Evolutionary conservation across 1,139 yeast genomes (phyloP), one percentile per base, ranked within the genome.

Genomic region (Sugiyamaella novakii): DNA sequence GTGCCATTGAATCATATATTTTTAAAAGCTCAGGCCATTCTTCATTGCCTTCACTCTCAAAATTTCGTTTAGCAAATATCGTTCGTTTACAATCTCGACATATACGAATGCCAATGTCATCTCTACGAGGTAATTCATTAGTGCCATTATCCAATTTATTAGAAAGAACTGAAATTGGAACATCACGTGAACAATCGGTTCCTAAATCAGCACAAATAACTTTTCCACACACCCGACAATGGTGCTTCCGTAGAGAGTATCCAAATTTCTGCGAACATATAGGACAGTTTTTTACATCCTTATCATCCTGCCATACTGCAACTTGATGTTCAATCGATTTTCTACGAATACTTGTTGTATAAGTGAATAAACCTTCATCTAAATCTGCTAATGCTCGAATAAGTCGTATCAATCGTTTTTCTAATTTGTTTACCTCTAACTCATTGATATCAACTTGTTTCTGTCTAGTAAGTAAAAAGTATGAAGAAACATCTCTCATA

Each of bases 191-290:
- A 65, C 98, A 91, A 4, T 74, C 78, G 0, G 76, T 72, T 1
- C 59, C 59, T 0, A 76, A 62, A 59, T 83, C 84, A 33, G 86
- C 95, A 69, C 98, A 91, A 0, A 88, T 89, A 1, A 86, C 78
- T 27, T 68, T 64, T 0, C 98, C 98, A 70, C 98, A 92, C 28
- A 87, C 66, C 28, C 96, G 72, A 64, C 96, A 88, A 63, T 88
- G 97, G 63, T 92, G 98, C 58, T 87, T 88, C 50, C 96, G 73
- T 17, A 80, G 63, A 4, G 84, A 64, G 42, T 85, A 69, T 24
- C 75, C 75, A 64, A 88, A 92, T 30, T 64, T 61, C 10, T 74
- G 71, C 18, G 71, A 65, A 60, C 98, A 92, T 3, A 87, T 71
- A 3, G 79, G 73, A 63, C 98, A 92, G 52, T 73, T 70, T 0